Evolutionary conservation across 805 yeast genomes (phyloP), one percentile per base, ranked within the genome.

Genomic region (Spathaspora boniae): DNA sequence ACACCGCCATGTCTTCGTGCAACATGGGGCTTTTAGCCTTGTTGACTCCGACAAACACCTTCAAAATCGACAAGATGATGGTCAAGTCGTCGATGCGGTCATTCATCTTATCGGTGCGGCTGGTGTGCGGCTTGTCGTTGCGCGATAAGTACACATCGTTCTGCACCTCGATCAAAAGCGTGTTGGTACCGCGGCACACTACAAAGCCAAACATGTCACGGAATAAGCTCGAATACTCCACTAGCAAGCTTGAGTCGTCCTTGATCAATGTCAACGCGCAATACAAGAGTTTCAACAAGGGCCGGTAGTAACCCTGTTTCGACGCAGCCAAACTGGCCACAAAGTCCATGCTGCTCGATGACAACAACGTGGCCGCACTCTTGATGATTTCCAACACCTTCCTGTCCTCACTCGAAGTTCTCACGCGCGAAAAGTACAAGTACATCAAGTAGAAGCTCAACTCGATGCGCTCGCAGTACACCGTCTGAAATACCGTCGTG

Each of bases 11-110:
- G 17, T 72, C 72, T 4, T 64, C 44, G 29, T 71, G 69, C 38
- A 82, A 64, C 11, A 68, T 65, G 1, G 59, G 45, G 0, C 81
- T 67, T 1, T 77, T 68, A 0, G 80, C 67, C 2, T 77, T 68
- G 1, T 72, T 68, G 27, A 80, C 52, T 6, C 56, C 58, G 11
- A 79, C 68, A 39, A 82, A 70, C 3, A 74, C 66, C 43, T 82
- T 76, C 52, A 82, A 66, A n/a, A 85, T 61, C 0, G 86, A 76
- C 9, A 85, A 66, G 7, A 85, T 62, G 43, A 84, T 58, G 24
- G 76, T 60, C 25, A 85, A 53, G 50, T 86, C 93, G 43, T 82
- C 88, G 17, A 80, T 66, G 43, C 72, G 74, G 17, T 72, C 76
- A 26, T 62, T 58, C 34, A 75, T 51, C 23, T 68, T 57, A 2